These are phyloP conservation scores for Aspergillus indologenus DNA, from an alignment of 495 filamentous ascomycete genomes.

Conservation along the genomic window DNA sequence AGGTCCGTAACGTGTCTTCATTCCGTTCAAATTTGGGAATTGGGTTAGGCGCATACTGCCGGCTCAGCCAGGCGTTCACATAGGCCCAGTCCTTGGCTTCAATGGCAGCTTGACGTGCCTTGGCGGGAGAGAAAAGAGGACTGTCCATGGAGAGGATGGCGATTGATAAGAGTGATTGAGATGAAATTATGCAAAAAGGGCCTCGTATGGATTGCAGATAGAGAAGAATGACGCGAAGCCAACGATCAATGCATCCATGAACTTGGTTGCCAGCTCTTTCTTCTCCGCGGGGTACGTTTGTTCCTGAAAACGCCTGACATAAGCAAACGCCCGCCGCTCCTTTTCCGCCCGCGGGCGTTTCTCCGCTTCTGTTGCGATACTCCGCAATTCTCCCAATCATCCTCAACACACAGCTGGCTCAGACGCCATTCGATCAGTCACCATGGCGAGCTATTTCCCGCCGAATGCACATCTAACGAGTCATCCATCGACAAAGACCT, in stretches of 20 bases:
- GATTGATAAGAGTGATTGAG: not conserved
- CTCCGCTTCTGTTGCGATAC: slow-evolving; percentile 10
- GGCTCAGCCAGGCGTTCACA: slow-evolving; percentile 74
- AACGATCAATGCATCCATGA: too few species aligned
- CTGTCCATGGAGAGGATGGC: slow-evolving; percentile 28
- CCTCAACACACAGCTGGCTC: not conserved
- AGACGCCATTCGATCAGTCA: slow-evolving; percentile 12
- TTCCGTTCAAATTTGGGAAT: slow-evolving; percentile 78
- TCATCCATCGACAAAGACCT: slow-evolving; percentile 24
- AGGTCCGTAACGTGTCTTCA: slow-evolving; percentile 70
- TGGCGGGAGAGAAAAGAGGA: slow-evolving; percentile 44
- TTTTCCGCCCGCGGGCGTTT: not conserved
- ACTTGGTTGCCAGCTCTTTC: too few species aligned
- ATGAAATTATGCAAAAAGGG: not conserved
- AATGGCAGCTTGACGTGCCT: slow-evolving; percentile 47
- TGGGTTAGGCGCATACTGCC: slow-evolving; percentile 61
- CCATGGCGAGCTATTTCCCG: slow-evolving; percentile 45
- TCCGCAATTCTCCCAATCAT: not conserved
- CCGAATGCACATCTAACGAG: slow-evolving; percentile 23
- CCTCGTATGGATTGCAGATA: not conserved
- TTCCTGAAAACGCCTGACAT: not conserved
- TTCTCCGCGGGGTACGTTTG: not conserved
- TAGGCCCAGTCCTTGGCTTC: slow-evolving; percentile 83
- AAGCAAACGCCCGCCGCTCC: not conserved
- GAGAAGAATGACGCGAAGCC: not conserved